These are phyloP conservation scores for Herpetomonas samuelpessoai DNA, from an alignment of 208 protist species.

Conservation along the genomic window DNA sequence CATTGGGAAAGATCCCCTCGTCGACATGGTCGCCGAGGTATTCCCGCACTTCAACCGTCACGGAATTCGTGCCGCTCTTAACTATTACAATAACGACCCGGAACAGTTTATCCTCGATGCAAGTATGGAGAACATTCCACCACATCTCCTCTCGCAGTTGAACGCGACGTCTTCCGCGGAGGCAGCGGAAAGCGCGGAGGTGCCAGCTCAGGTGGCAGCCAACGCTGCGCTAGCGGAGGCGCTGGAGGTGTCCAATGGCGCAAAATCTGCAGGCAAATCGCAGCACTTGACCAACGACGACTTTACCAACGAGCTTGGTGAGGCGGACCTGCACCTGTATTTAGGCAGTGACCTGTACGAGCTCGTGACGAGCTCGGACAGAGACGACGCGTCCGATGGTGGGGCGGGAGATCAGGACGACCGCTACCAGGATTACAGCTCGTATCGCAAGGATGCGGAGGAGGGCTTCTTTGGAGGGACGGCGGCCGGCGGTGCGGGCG, in stretches of 20 bases:
- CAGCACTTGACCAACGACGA: slow-evolving; percentile 20
- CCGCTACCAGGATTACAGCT: slow-evolving; percentile 18
- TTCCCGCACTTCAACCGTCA: slow-evolving; percentile 69
- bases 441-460: slow-evolving; percentile 10
- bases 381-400: slow-evolving; percentile 22
- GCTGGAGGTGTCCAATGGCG: slow-evolving; percentile 1
- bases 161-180: slow-evolving; percentile 19
- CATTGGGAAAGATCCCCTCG: slow-evolving; percentile 38
- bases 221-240: neutral
- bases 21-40: slow-evolving; percentile 75
- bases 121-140: slow-evolving; percentile 79
- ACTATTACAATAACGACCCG: slow-evolving; percentile 85
- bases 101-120: slow-evolving; percentile 89
- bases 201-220: slow-evolving; percentile 1
- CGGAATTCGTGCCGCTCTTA: slow-evolving; percentile 55
- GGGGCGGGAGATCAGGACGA: slow-evolving; percentile 18
- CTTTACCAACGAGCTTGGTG: slow-evolving; percentile 29
- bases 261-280: neutral
- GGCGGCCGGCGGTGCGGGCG: slow-evolving; percentile 22
- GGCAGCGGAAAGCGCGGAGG: slow-evolving; percentile 15
- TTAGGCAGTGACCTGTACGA: slow-evolving; percentile 52
- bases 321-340: slow-evolving; percentile 30
- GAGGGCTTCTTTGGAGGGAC: slow-evolving; percentile 18
- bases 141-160: slow-evolving; percentile 64
- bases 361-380: slow-evolving; percentile 36